These are phyloP conservation scores for Jamesozyma jinghongensis DNA, from an alignment of 805 yeast species.

Conservation along the genomic window DNA sequence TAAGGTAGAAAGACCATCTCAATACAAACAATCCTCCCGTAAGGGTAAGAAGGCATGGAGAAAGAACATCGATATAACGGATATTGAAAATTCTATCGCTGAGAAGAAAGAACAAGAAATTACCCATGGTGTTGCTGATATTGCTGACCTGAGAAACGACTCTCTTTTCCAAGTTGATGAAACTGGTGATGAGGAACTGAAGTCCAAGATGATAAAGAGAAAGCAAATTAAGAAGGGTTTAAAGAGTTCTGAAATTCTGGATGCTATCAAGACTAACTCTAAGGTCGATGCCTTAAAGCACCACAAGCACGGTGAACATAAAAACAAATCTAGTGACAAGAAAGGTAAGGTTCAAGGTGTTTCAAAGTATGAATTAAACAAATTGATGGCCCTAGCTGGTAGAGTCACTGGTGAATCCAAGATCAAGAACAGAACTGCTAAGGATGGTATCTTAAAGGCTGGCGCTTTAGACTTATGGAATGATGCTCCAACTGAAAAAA, in stretches of 20 bases:
- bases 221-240: conserved; percentile 36
- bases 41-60: conserved; percentile 96
- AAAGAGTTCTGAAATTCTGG: conserved; percentile 62
- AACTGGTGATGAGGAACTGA: conserved; percentile 44
- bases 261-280: conserved; percentile 45
- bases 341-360: conserved; percentile 49
- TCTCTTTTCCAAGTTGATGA: conserved; percentile 48
- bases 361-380: conserved; percentile 49
- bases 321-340: conserved; percentile 31
- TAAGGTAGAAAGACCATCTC: conserved; percentile 40
- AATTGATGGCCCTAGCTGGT: conserved; percentile 71
- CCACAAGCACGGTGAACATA: conserved; percentile 28
- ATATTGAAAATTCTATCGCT: conserved; percentile 63
- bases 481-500: conserved; percentile 10
- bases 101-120: conserved; percentile 51
- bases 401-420: conserved; percentile 48
- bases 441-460: conserved; percentile 53
- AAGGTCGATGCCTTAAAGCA: conserved; percentile 59
- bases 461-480: conserved; percentile 68
- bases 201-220: conserved; percentile 33
- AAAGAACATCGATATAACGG: conserved; percentile 82
- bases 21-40: conserved; percentile 64
- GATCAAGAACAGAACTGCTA: conserved; percentile 38
- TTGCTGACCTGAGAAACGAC: conserved; percentile 19
- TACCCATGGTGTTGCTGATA: conserved; percentile 27